Base-by-base conservation (phyloP, 176 grass and related monocot species). In the Carex myosuroides region DNA sequence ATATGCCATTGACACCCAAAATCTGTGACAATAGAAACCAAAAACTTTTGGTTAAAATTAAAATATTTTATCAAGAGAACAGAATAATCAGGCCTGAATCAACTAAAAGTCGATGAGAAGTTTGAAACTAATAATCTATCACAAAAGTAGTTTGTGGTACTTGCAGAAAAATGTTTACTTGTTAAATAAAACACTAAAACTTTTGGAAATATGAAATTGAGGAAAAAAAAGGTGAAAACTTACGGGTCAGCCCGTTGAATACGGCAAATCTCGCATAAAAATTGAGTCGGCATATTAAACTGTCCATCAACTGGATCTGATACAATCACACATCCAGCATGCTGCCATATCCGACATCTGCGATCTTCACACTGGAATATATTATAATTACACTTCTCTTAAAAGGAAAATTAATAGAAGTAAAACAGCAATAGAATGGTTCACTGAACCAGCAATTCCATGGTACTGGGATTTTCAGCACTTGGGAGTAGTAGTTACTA, bases 211-310 rank as follows among this genome's bases (percentile, higher is more conserved):
- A 30, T 4, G 33, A 84, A 76, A 79, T 20, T 60, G 82, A 75
- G 8, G 2, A 56, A 76, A 48, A 74, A 58, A 35, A 57, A 79
- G 48, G 60, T 69, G 30, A 37, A 46, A 33, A 16, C 58, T 85
- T 98, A 98, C 95, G 95, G 95, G 58, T 98, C 95, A 65, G 95
- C 92, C 13, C 89, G 91, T 44, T 67, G 89, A 71, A 98, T 84
- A 77, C 92, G 86, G 81, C 95, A 98, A 60, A 93, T 76, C 92
- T 95, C 95, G 86, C 95, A 98, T 85, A 93, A 93, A 83, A 95
- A 98, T 46, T 64, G 74, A 39, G 79, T 68, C 29, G 91, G 91
- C 70, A 91, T 70, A 58, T 98, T 88, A 87, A 90, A 85, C 41
- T 72, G 60, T 84, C 42, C 75, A 88, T 86, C 81, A 76, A 94